Evolutionary conservation across 305 asterid species (phyloP).

Genomic region (Galium porrigens): DNA sequence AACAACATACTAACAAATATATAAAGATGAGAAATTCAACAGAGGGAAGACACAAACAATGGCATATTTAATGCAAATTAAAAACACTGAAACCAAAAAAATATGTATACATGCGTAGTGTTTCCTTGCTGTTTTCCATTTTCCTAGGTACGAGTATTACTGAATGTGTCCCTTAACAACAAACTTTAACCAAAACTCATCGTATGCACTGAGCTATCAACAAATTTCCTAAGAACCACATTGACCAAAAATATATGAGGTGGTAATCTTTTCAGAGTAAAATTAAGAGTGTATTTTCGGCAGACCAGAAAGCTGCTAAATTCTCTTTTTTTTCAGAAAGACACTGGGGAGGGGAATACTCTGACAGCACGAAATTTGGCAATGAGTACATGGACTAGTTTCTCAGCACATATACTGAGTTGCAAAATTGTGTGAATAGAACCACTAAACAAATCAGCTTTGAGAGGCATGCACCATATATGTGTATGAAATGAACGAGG

Average conservation of each 20-base stretch:
- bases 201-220: background rate
- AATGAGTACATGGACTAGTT: background rate
- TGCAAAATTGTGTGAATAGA: background rate
- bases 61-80: background rate
- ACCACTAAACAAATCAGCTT: background rate
- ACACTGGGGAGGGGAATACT: background rate
- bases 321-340: background rate
- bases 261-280: background rate
- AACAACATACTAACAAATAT: background rate
- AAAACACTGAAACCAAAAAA: conserved; percentile 5
- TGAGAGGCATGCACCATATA: background rate
- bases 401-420: background rate
- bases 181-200: background rate
- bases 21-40: background rate
- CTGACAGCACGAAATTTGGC: background rate
- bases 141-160: background rate
- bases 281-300: background rate
- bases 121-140: background rate
- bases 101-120: background rate
- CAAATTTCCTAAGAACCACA: background rate
- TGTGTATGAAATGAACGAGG: background rate
- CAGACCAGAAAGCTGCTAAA: background rate
- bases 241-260: background rate
- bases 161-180: background rate
- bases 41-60: background rate